Percentiles rank a stretch among this genome's conserved stretches.
phyloP scores from a whole-genome alignment of 2,329 filamentous ascomycete species.

The Aspergillus ochraceus region DNA sequence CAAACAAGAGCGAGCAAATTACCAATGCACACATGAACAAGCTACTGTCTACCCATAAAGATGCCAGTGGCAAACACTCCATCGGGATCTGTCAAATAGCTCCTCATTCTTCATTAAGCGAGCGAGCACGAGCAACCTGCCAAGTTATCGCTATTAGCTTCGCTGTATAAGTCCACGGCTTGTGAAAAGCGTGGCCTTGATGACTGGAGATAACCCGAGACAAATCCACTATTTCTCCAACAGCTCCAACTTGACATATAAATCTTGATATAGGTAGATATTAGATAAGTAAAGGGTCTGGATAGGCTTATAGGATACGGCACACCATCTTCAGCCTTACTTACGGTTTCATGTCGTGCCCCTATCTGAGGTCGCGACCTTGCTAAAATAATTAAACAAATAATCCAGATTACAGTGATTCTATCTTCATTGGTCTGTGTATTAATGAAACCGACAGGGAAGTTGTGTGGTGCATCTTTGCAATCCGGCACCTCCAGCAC shows the following conservation, averaged over 20 bases:
- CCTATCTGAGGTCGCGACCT: background rate
- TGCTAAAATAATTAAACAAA: no score
- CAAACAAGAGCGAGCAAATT: no score
- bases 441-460: background rate
- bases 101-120: no score
- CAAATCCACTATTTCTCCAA: background rate
- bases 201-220: background rate
- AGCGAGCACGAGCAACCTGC: no score
- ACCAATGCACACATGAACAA: no score
- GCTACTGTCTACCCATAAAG: no score
- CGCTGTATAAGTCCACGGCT: background rate
- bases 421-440: background rate
- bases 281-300: background rate
- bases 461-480: background rate
- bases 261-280: background rate
- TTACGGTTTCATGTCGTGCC: background rate
- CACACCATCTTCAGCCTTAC: background rate
- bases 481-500: slow-evolving; percentile 3
- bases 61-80: no score
- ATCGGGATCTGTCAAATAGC: no score
- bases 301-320: no score
- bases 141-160: background rate
- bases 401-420: background rate
- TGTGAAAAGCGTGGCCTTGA: background rate
- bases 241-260: background rate